These are phyloP conservation scores for Claviceps sp. DNA, from an alignment of 2,329 filamentous ascomycete genomes.

Conservation along the genomic window DNA sequence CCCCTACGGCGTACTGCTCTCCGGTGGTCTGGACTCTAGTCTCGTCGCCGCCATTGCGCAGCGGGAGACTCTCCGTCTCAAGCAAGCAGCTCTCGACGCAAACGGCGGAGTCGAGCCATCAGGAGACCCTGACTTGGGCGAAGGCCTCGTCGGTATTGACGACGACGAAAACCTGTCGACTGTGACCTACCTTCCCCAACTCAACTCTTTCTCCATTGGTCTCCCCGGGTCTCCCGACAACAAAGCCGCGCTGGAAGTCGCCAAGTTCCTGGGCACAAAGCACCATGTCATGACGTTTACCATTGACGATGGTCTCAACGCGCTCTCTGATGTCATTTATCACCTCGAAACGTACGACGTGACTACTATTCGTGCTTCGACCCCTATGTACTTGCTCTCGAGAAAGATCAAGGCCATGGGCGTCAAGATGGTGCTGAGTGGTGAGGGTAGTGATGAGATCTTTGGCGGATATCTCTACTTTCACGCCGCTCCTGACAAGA, in stretches of 20 bases:
- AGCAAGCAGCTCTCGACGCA: slow-evolving; percentile 44
- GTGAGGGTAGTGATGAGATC: slow-evolving; percentile 95
- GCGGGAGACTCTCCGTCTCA: slow-evolving; percentile 72
- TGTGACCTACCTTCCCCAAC: slow-evolving; percentile 79
- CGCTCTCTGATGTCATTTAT: slow-evolving; percentile 93
- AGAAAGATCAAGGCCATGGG: slow-evolving; percentile 99
- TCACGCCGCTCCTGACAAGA: slow-evolving; percentile 81
- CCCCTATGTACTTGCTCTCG: slow-evolving; percentile 94
- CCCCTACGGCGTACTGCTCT: slow-evolving; percentile 89
- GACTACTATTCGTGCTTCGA: slow-evolving; percentile 94
- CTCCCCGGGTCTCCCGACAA: slow-evolving; percentile 87
- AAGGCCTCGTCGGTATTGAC: slow-evolving; percentile 84
- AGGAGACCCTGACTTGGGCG: slow-evolving; percentile 43
- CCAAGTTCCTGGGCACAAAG: slow-evolving; percentile 92
- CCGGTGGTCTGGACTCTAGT: slow-evolving; percentile 90
- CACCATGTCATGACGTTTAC: slow-evolving; percentile 98
- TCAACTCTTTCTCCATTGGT: slow-evolving; percentile 98
- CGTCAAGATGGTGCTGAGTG: slow-evolving; percentile 97
- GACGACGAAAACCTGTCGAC: slow-evolving; percentile 82
- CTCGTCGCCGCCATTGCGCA: slow-evolving; percentile 92
- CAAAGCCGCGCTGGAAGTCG: slow-evolving; percentile 81
- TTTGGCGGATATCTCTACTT: slow-evolving; percentile 99
- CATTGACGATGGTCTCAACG: slow-evolving; percentile 87
- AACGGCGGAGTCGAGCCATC: slow-evolving; percentile 29
- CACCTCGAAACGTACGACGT: slow-evolving; percentile 97